These are phyloP conservation scores for Claviceps maximensis DNA, from an alignment of 2,329 filamentous ascomycete genomes.

Conservation along the genomic window DNA sequence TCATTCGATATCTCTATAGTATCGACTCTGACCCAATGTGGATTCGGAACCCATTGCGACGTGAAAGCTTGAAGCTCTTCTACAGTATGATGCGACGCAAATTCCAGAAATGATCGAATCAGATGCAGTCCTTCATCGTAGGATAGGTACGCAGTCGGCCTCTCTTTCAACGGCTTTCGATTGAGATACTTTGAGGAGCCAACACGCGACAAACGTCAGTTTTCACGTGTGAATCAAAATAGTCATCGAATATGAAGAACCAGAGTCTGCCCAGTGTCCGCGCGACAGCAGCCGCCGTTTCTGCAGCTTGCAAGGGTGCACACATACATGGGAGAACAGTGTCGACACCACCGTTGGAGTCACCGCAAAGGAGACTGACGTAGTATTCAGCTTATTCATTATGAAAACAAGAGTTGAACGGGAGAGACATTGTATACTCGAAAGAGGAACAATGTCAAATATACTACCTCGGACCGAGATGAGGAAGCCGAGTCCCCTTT, in stretches of 20 bases:
- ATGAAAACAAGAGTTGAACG: neutral
- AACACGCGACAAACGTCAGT: neutral
- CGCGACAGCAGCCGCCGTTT: neutral
- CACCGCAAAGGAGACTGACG: conserved; percentile 69
- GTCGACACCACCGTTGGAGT: conserved; percentile 82
- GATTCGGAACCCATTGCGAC: conserved; percentile 77
- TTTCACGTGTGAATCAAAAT: neutral
- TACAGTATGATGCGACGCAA: conserved; percentile 77
- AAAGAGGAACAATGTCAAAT: neutral
- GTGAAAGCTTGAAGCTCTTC: conserved; percentile 92
- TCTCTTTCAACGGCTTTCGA: conserved; percentile 58
- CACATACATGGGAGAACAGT: conserved; percentile 67
- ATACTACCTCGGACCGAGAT: neutral
- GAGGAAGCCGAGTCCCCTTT: neutral
- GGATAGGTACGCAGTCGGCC: conserved; percentile 79
- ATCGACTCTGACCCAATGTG: conserved; percentile 75
- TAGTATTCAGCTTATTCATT: conserved; percentile 55
- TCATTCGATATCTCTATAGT: conserved; percentile 50
- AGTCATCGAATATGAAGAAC: neutral
- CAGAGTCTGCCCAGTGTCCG: conserved; percentile 1
- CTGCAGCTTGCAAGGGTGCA: neutral
- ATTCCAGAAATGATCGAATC: conserved; percentile 72
- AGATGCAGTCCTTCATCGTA: conserved; percentile 89
- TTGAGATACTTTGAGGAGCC: conserved; percentile 57
- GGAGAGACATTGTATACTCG: neutral